Base-by-base conservation (phyloP, 257 asterid species). In the Gynochthodes officinalis region DNA sequence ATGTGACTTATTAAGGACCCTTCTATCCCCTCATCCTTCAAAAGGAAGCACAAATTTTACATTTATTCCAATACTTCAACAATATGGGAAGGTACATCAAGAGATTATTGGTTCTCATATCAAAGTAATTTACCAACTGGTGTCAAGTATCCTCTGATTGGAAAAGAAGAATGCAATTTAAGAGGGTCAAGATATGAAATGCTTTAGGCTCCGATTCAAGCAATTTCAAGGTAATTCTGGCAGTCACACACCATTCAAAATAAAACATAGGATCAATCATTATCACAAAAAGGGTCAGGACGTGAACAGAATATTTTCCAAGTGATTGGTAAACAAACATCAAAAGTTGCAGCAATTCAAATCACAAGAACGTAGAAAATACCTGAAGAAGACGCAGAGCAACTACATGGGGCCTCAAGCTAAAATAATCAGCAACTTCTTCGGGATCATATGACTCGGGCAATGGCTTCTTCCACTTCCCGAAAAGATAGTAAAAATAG, bases 391-490 rank as follows among this genome's bases (percentile, higher is more conserved):
- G 86, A 61, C 99, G 90, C 69, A 94, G 83, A 59, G 85, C 87
- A 76, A 91, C 95, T 46, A 94, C 78, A 77, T 94, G 99, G 49
- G 99, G 99, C 86, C 97, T 85, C 90, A 90, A 80, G 73, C 76
- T 78, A 84, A 94, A 94, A 82, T 91, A 94, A 66, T 82, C 87
- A 9, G 86, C 80, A 69, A 91, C 89, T 81, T 77, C 78, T 70
- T 91, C 81, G 7, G 90, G 90, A 76, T 94, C 93, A 75, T 91
- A 94, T 48, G 77, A 76, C 78, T 94, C 97, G 60, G 99, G 97
- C 74, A 94, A 92, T 69, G 99, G 97, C 86, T 85, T 89, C 48
- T 95, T 84, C 95, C 95, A 91, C 92, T 85, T 88, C 87, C 85
- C 83, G 44, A 90, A 79, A 69, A 84, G 83, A 83, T 76, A 78